Evolutionary conservation across 257 asterid genomes (phyloP).

Genomic region (Solanum chilense): DNA sequence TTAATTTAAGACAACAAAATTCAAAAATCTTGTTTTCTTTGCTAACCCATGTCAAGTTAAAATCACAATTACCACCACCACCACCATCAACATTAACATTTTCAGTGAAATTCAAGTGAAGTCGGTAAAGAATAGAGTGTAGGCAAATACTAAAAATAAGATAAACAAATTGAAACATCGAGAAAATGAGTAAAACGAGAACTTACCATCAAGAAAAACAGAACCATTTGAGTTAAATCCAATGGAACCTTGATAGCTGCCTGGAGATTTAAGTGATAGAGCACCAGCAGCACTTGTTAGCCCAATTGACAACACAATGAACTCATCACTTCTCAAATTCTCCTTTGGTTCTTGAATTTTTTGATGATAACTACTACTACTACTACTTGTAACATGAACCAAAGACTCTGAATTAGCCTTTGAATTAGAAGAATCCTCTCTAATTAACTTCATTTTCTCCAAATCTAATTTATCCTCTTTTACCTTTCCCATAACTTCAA

Average conservation of each 20-base stretch:
- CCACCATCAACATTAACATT: fast-evolving
- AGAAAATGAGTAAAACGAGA: background rate
- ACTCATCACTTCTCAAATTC: conserved; percentile 4
- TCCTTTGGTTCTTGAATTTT: conserved; percentile 16
- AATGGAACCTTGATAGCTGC: conserved; percentile 58
- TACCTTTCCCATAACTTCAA: background rate
- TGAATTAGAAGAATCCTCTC: conserved; percentile 38
- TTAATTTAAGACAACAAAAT: no score
- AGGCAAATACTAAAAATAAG: background rate
- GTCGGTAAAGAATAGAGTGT: fast-evolving
- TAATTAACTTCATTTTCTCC: conserved; percentile 57
- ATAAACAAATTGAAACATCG: background rate
- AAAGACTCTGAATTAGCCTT: conserved; percentile 17
- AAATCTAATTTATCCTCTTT: conserved; percentile 36
- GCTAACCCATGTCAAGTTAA: background rate
- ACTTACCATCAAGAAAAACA: conserved; percentile 64
- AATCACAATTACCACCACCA: background rate
- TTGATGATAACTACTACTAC: conserved; percentile 12
- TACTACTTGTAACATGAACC: conserved; percentile 18
- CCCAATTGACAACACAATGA: conserved; percentile 34
- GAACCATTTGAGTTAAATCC: conserved; percentile 79
- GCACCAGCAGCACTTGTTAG: conserved; percentile 35
- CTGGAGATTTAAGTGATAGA: conserved; percentile 49
- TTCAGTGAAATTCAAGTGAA: no score
- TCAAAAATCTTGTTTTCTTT: no score